Evolutionary conservation across 768 basidiomycete genomes (phyloP), one percentile per base, ranked within the genome.

Genomic region (Macrolepiota dolichaula): DNA sequence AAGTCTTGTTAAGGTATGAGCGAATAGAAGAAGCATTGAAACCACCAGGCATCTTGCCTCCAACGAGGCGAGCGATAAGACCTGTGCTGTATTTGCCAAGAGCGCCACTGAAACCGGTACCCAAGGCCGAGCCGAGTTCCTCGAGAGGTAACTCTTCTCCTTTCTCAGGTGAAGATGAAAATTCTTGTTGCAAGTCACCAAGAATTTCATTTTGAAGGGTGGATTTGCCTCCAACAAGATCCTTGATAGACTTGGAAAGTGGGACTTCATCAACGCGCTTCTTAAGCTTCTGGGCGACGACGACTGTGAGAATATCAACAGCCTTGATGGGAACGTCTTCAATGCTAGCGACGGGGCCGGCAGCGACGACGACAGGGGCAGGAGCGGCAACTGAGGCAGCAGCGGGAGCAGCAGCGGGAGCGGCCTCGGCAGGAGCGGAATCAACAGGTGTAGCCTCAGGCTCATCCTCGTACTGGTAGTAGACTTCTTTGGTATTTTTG

Each of bases 161-260:
- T 79, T 98, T 99, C 79, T 99, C 97, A 0, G 97, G 97, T 1
- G 96, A 94, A 7, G 93, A 92, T 3, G 87, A 69, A 72, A 99
- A 99, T 72, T 99, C 97, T 68, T 93, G 85, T 70, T 97, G 95
- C 40, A 99, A 82, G 71, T 98, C 97, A 51, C 97, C 97, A 47
- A 99, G 79, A 63, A 99, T 98, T 73, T 99, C 97, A 72, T 99
- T 99, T 76, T 98, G 97, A 62, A 99, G 80, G 0, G 97, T 99
- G 17, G 96, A 98, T 76, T 99, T 99, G 65, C 97, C 97, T 29
- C 94, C 94, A 50, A 97, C 96, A 58, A 99, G 89, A 68, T 99
- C 97, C 75, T 99, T 98, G 81, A 99, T 95, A 0, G 94, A 90
- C 75, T 99, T 99, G 63, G 86, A 83, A 6, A 95, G 78, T 4